Conservation (phyloP, 345 rosid genomes). For the Luvunga scandens region DNA sequence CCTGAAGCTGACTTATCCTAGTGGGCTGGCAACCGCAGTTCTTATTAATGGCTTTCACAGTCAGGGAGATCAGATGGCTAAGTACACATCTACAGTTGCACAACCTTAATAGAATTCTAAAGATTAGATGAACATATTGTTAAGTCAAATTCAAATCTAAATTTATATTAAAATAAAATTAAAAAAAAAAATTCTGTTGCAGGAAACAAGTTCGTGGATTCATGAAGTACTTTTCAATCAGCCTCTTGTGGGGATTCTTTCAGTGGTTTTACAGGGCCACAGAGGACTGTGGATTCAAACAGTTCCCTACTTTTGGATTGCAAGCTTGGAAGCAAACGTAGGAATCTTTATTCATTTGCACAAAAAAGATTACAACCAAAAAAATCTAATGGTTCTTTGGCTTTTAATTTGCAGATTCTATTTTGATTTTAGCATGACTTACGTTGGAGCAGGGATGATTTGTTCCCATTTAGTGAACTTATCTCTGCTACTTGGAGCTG, state of each 20-base stretch:
- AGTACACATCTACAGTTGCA: slow-evolving; percentile 30
- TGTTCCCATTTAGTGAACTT: slow-evolving; percentile 87
- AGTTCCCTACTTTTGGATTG: slow-evolving; percentile 86
- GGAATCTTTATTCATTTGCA: background rate
- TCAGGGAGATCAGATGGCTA: slow-evolving; percentile 70
- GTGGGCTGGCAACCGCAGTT: slow-evolving; percentile 91
- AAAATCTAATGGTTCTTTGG: background rate
- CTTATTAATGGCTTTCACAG: slow-evolving; percentile 94
- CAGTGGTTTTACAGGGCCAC: slow-evolving; percentile 80
- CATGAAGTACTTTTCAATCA: slow-evolving; percentile 66
- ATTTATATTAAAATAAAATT: too few relatives aligned
- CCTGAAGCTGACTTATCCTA: slow-evolving; percentile 79
- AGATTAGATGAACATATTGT: background rate
- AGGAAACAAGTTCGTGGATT: slow-evolving; percentile 80
- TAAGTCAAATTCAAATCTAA: too few relatives aligned
- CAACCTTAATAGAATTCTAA: background rate
- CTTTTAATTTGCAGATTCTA: slow-evolving; percentile 49
- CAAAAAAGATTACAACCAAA: background rate
- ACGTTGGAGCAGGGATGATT: slow-evolving; percentile 91
- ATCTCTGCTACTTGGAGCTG: slow-evolving; percentile 81
- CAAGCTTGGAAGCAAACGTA: slow-evolving; percentile 89
- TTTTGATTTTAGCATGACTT: slow-evolving; percentile 86
- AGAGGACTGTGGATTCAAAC: slow-evolving; percentile 69
- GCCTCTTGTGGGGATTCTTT: slow-evolving; percentile 91
- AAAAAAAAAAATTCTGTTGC: slow-evolving; percentile 15